A percentile compares a stretch with the other conserved stretches of the same genome.
phyloP scores from a whole-genome alignment of 768 basidiomycete species.

The Leccinellum rugosiceps region DNA sequence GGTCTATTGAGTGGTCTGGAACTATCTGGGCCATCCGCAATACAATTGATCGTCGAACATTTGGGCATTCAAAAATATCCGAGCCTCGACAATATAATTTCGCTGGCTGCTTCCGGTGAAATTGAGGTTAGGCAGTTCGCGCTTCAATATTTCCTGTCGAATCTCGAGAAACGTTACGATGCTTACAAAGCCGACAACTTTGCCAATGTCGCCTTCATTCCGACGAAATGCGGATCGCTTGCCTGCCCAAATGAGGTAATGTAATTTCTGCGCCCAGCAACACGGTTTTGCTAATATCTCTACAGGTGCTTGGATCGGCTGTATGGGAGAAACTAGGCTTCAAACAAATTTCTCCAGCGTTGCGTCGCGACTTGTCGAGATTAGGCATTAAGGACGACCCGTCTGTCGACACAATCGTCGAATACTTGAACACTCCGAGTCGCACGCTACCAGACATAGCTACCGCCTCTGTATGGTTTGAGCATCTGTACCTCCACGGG shows the following conservation, averaged over 20 bases:
- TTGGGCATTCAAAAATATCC: conserved; percentile 5
- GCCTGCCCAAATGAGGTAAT: conserved; percentile 10
- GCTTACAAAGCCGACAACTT: conserved; percentile 13
- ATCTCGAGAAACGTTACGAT: conserved; percentile 8
- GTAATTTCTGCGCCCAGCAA: background rate
- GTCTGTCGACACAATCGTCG: background rate
- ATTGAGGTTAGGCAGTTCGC: background rate
- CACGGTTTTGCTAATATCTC: background rate
- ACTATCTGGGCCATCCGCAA: background rate
- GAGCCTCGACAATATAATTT: conserved; percentile 3
- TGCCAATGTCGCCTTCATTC: conserved; percentile 8
- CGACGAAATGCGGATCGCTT: conserved; percentile 5
- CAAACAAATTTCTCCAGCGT: background rate
- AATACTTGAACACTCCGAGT: background rate
- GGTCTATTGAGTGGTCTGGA: background rate
- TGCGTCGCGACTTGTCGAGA: conserved; percentile 7
- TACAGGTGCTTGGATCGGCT: conserved; percentile 7
- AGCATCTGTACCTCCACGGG: conserved; percentile 1
- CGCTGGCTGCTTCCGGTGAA: conserved; percentile 3
- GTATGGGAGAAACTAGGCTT: conserved; percentile 11
- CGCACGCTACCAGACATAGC: background rate
- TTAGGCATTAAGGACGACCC: conserved; percentile 11
- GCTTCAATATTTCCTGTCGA: conserved; percentile 10
- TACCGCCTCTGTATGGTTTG: conserved; percentile 7
- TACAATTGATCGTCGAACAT: background rate